These are phyloP conservation scores for Eurotiales sp. DNA, from an alignment of 2,329 filamentous ascomycete genomes.

Conservation along the genomic window DNA sequence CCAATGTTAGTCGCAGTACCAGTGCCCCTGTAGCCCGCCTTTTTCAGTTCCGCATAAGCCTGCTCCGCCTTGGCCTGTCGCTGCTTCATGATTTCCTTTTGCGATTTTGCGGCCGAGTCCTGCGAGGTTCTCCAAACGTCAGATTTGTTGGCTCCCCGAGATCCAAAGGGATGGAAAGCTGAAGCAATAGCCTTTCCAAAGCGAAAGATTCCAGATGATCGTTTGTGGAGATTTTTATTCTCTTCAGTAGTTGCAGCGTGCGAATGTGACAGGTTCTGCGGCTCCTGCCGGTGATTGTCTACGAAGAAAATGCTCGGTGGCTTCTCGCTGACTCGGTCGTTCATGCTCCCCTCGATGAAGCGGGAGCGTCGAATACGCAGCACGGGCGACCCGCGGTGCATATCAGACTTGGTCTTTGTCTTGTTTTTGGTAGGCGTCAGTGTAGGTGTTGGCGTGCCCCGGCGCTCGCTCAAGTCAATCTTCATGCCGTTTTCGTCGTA, in stretches of 20 bases:
- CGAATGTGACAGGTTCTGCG: constrained; percentile 21
- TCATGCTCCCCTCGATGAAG: constrained; percentile 80
- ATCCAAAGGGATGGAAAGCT: constrained; percentile 52
- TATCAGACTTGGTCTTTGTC: neutral
- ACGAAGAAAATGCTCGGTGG: constrained; percentile 67
- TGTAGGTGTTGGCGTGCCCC: constrained; percentile 9
- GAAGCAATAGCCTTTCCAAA: constrained; percentile 54
- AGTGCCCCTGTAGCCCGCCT: constrained; percentile 46
- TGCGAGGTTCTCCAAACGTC: constrained; percentile 23
- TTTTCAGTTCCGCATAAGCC: constrained; percentile 54
- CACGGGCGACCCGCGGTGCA: constrained; percentile 8
- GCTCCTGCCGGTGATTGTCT: constrained; percentile 17
- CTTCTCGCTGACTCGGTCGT: constrained; percentile 67
- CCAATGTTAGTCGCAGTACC: constrained; percentile 7
- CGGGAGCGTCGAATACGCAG: constrained; percentile 56
- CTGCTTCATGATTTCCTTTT: constrained; percentile 42
- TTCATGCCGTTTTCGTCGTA: constrained; percentile 18
- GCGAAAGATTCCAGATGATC: constrained; percentile 49
- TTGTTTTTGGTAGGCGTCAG: constrained; percentile 9
- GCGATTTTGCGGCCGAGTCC: constrained; percentile 33
- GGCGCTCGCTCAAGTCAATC: constrained; percentile 4
- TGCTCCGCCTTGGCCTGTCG: constrained; percentile 46
- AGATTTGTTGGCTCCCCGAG: constrained; percentile 39
- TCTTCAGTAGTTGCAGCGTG: neutral
- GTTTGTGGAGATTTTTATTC: constrained; percentile 23